Evolutionary conservation across 306 rosid species (phyloP), one percentile per base, ranked within the genome.

Genomic region (Spatholobus suberectus): DNA sequence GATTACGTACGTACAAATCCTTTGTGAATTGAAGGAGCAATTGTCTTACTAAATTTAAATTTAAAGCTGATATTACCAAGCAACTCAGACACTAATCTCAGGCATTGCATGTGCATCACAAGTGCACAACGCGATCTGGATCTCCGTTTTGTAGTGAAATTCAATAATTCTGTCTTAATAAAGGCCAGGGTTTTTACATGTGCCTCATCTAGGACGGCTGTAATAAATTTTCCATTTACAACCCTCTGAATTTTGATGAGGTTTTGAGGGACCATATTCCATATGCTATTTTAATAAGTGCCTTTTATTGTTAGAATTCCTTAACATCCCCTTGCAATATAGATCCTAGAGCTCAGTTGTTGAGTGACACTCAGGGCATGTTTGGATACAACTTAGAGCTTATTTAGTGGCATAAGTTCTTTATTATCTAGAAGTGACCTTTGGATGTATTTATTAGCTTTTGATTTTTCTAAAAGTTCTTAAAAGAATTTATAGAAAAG

Each of bases 151-250:
- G 13, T 18, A 54, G 61, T 20, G 69, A 61, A 61, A 29, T 29
- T 29, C 32, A 24, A 26, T 8, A 26, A 11, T 2, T 11, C 9
- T 59, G 38, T 24, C 14, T 26, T 59, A 18, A 5, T 57, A 40
- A n/a, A 71, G 35, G 72, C 18, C 51, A 43, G 17, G 27, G 27
- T 73, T 49, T 9, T 65, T 38, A 5, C 15, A 59, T 55, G 15
- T 62, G 78, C 61, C 62, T 17, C 12, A 1, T 44, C 35, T 77
- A 83, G 86, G 82, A 77, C 86, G 83, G 86, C 86, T 70, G 73
- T 83, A 59, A 70, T 83, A n/a, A 83, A 76, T 11, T 57, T 47
- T 37, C 49, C 70, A 18, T 35, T 75, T 68, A 74, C 77, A 9
- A 54, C 51, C 44, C 41, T 77, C 62, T 77, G 61, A 77, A 62